Evolutionary conservation across 768 basidiomycete genomes (phyloP).

Genomic region (Lactifluus volemus): DNA sequence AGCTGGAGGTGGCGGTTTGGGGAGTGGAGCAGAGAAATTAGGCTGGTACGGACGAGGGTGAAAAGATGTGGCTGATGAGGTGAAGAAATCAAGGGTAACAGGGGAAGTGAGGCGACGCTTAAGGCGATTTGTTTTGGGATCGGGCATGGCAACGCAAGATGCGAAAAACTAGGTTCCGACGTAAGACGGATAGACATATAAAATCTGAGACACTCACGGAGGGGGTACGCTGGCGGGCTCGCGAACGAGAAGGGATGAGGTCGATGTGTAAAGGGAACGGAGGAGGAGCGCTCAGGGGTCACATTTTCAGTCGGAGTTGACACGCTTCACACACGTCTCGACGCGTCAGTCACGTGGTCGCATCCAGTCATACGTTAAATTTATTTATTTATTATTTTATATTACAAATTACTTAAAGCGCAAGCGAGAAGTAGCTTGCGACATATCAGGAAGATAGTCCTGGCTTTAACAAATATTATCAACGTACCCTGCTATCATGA

Average conservation of each 20-base stretch:
- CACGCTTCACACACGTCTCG: constrained; percentile 26
- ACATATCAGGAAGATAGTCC: neutral
- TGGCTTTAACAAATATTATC: neutral
- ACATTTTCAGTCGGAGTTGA: constrained; percentile 36
- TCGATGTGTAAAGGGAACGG: neutral
- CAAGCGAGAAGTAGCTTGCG: constrained; percentile 45
- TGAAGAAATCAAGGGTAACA: constrained; percentile 52
- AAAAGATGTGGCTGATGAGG: constrained; percentile 54
- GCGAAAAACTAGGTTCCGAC: neutral
- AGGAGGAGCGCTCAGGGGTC: neutral
- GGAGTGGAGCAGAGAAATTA: constrained; percentile 19
- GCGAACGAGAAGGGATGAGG: constrained; percentile 8
- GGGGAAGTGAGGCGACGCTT: constrained; percentile 44
- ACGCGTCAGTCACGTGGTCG: constrained; percentile 38
- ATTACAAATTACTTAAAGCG: constrained; percentile 27
- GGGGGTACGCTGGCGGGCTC: constrained; percentile 4
- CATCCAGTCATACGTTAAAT: neutral
- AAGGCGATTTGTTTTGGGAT: constrained; percentile 15
- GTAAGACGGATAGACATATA: neutral
- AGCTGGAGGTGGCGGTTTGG: constrained; percentile 15
- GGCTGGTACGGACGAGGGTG: constrained; percentile 58
- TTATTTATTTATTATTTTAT: neutral
- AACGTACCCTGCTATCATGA: constrained; percentile 63
- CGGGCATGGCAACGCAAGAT: constrained; percentile 11
- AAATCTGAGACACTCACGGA: neutral